phyloP scores from a whole-genome alignment of 1,139 yeast genomes.

The Yamadazyma pseudoaaseri region DNA sequence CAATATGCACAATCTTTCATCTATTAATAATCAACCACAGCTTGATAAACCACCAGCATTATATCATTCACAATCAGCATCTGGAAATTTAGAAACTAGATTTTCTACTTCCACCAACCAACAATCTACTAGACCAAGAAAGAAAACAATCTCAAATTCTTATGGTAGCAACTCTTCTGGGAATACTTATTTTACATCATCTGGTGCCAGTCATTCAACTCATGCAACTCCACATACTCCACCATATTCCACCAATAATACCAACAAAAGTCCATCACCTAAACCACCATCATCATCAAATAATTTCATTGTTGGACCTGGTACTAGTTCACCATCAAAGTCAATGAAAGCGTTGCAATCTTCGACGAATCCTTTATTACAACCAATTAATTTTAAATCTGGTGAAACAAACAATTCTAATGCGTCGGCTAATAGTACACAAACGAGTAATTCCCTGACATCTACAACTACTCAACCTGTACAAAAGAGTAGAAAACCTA shows the following conservation, averaged over 20 bases:
- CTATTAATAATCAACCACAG: conserved; percentile 21
- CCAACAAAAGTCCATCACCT: conserved; percentile 32
- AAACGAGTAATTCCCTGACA: conserved; percentile 1
- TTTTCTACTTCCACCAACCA: conserved; percentile 21
- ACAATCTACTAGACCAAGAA: conserved; percentile 27
- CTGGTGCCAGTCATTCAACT: conserved; percentile 4
- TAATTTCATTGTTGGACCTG: conserved; percentile 17
- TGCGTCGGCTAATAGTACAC: not conserved
- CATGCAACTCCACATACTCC: conserved; percentile 35
- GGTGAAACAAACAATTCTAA: conserved; percentile 4
- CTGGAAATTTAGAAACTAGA: conserved; percentile 42
- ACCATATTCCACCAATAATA: conserved; percentile 25
- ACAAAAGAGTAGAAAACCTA: conserved; percentile 19
- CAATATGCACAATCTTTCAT: conserved; percentile 24
- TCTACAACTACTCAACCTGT: not conserved
- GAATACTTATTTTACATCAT: conserved; percentile 6
- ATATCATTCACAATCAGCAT: conserved; percentile 49
- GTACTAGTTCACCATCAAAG: conserved; percentile 45
- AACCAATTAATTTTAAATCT: conserved; percentile 56
- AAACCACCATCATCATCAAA: conserved; percentile 40
- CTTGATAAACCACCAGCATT: conserved; percentile 48
- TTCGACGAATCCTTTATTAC: conserved; percentile 49
- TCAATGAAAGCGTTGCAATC: conserved; percentile 55
- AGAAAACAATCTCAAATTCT: conserved; percentile 42
- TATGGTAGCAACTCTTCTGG: conserved; percentile 18